A percentile compares a stretch with the other conserved stretches of the same genome.
phyloP scores from a whole-genome alignment of 768 basidiomycete species.

The Agaricus sinodeliciosus region DNA sequence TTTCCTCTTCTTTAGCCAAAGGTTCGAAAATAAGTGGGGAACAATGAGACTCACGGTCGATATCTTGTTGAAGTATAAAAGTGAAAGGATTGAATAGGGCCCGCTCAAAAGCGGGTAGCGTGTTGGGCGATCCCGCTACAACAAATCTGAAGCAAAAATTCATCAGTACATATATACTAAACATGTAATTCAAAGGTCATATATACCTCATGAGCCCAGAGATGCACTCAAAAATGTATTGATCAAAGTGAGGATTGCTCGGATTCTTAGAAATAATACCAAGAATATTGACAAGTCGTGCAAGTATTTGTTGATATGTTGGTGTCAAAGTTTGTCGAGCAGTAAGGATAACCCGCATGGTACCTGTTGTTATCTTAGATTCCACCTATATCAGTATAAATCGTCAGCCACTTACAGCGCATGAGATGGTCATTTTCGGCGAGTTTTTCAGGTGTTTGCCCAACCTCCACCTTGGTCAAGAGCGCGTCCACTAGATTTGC shows the following conservation, averaged over 20 bases:
- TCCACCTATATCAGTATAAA: conserved; percentile 6
- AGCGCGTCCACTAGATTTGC: conserved; percentile 63
- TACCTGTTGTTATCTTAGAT: conserved; percentile 42
- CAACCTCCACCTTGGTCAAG: conserved; percentile 72
- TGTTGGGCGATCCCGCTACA: conserved; percentile 59
- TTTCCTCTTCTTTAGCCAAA: neutral
- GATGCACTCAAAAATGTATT: conserved; percentile 94
- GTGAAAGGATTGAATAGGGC: conserved; percentile 85
- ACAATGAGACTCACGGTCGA: conserved; percentile 59
- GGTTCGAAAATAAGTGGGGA: neutral
- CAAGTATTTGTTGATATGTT: conserved; percentile 56
- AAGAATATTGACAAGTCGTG: conserved; percentile 75
- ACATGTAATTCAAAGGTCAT: neutral
- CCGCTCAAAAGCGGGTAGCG: conserved; percentile 71
- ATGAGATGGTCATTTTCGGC: conserved; percentile 98
- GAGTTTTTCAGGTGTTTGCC: conserved; percentile 81
- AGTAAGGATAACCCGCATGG: conserved; percentile 90
- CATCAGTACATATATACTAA: neutral
- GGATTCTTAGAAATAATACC: conserved; percentile 92
- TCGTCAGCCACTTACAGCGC: conserved; percentile 65
- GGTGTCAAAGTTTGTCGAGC: conserved; percentile 74
- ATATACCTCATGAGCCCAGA: conserved; percentile 83
- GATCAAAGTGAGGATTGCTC: conserved; percentile 95
- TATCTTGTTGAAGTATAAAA: conserved; percentile 84
- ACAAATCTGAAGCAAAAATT: conserved; percentile 53